phyloP scores from a whole-genome alignment of 1,284 basidiomycete species.

The Microbotryomycetes sp. region DNA sequence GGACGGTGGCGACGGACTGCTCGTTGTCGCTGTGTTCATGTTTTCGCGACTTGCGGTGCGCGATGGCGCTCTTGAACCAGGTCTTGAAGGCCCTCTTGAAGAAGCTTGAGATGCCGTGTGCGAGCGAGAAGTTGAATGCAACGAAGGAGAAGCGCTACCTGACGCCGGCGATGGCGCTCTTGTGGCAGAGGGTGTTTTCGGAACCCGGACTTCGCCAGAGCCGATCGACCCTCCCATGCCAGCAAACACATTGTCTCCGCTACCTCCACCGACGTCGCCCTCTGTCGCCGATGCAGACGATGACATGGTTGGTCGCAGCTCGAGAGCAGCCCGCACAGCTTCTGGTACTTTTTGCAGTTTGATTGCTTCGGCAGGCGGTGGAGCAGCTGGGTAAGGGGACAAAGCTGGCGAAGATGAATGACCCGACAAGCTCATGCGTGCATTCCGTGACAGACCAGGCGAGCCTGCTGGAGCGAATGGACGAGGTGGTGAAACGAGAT shows the following conservation, averaged over 20 bases:
- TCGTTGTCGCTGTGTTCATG: neutral
- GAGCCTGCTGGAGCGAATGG: constrained; percentile 21
- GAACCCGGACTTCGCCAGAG: constrained; percentile 9
- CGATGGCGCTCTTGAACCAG: constrained; percentile 3
- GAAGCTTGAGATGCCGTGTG: constrained; percentile 4
- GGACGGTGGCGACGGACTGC: neutral
- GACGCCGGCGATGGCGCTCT: constrained; percentile 29
- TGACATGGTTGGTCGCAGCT: constrained; percentile 19
- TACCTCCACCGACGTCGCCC: neutral
- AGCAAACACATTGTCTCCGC: neutral
- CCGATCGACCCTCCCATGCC: neutral
- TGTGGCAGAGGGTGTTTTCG: constrained; percentile 26
- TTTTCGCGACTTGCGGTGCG: constrained; percentile 20
- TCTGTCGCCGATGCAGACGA: neutral
- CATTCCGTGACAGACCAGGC: constrained; percentile 6
- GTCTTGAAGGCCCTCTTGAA: constrained; percentile 5
- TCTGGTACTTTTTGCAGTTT: constrained; percentile 33
- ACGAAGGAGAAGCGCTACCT: constrained; percentile 3
- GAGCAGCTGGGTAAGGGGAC: constrained; percentile 28
- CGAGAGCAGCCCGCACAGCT: constrained; percentile 29
- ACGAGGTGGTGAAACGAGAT: constrained; percentile 20
- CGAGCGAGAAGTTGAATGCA: constrained; percentile 8
- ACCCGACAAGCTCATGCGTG: constrained; percentile 8
- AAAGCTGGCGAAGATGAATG: neutral
- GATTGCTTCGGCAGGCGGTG: constrained; percentile 31